A percentile compares a stretch with the other conserved stretches of the same genome.
Conservation (phyloP, 2,329 filamentous ascomycete genomes). For the Fusarium lateritium region DNA sequence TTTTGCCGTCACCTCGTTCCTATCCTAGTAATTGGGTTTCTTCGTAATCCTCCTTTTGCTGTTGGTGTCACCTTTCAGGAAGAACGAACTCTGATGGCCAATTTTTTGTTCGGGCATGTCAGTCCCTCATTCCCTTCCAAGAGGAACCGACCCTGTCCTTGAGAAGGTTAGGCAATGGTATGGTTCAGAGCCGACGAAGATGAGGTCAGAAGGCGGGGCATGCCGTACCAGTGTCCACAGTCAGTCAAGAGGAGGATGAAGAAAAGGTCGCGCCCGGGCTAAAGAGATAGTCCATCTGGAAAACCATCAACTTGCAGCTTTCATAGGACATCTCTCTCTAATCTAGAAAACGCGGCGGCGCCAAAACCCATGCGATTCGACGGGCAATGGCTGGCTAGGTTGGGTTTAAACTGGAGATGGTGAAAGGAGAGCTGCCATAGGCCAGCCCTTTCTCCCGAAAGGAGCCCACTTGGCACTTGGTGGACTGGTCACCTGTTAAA, state of each 20-base stretch:
- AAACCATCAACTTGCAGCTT: slow-evolving; percentile 44
- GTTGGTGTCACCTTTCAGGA: slow-evolving; percentile 18
- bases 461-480: slow-evolving; percentile 40
- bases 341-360: slow-evolving; percentile 36
- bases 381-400: slow-evolving; percentile 32
- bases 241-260: slow-evolving; percentile 30
- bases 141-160: slow-evolving; percentile 19
- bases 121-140: slow-evolving; percentile 20
- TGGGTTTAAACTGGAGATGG: slow-evolving; percentile 41
- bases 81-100: slow-evolving; percentile 7
- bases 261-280: slow-evolving; percentile 40
- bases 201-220: slow-evolving; percentile 44
- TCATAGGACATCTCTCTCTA: slow-evolving; percentile 43
- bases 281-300: slow-evolving; percentile 40
- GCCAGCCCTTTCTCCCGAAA: slow-evolving; percentile 42
- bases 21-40: slow-evolving; percentile 28
- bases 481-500: slow-evolving; percentile 47
- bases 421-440: slow-evolving; percentile 36
- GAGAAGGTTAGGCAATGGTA: slow-evolving; percentile 36
- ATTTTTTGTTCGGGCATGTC: slow-evolving; percentile 13
- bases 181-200: slow-evolving; percentile 32
- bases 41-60: slow-evolving; percentile 21
- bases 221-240: slow-evolving; percentile 30
- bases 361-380: slow-evolving; percentile 47
- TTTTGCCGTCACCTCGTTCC: slow-evolving; percentile 19